Evolutionary conservation across 495 filamentous ascomycete species (phyloP), one percentile per base, ranked within the genome.

Genomic region (Baudoinia panamericana): DNA sequence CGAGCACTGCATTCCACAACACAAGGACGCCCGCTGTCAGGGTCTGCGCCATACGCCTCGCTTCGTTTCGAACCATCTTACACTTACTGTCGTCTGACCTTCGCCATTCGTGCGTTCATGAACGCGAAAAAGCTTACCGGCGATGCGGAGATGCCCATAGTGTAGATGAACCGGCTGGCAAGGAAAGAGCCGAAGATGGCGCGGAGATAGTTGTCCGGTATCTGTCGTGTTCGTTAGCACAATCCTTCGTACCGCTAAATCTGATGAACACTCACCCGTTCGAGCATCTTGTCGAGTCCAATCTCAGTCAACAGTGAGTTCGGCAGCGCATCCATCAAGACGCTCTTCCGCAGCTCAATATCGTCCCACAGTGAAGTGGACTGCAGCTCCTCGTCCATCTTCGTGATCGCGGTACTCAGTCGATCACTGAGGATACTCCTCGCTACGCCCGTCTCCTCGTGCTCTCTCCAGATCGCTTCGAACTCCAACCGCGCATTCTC

Each of bases 51-150:
- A 9, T 9, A 29, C 9, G 13, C 26, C 9, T 9, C 13, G 13
- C 9, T 9, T 29, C 13, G 13, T 29, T 29, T 9, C 13, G 26
- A 9, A 9, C 26, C 9, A 29, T 29, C 13, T 29, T 29, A 29
- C 9, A 13, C 26, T 29, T 34, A n/a, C 31, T 7, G 6, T n/a
- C 29, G 3, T 4, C n/a, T 37, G 8, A 48, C 39, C 22, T 38
- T 41, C 15, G 46, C 57, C 56, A 57, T 63, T 7, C 58, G 53
- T 44, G 57, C 50, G 46, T 59, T 57, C 56, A 62, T 60, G 39
- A 96, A 97, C 52, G 92, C 82, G 63, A 93, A 97, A 71, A 97
- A 97, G 6, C 90, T 84, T 65, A 97, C 95, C 56, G 95, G 92
- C 67, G 78, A 88, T 3, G 90, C 86, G 48, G 71, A 73, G 64